Conservation (phyloP, 1,139 yeast species). For the Insectozyma bohioensis region DNA sequence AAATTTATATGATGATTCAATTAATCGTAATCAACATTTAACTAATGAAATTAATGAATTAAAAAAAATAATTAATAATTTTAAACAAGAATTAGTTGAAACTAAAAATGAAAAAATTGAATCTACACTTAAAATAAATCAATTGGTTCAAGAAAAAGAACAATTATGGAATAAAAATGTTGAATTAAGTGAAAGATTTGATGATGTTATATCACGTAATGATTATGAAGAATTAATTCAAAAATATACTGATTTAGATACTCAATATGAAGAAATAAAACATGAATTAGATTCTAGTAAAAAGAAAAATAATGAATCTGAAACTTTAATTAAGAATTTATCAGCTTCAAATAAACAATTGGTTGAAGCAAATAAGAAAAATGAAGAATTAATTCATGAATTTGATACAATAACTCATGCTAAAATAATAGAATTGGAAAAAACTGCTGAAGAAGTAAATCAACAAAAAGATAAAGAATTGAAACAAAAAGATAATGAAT, state of each 20-base stretch:
- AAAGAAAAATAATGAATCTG: too few species aligned
- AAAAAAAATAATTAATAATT: slow-evolving; percentile 22
- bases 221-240: slow-evolving; percentile 3
- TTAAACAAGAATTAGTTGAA: slow-evolving; percentile 11
- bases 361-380: too few species aligned
- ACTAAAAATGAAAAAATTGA: slow-evolving; percentile 23
- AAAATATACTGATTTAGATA: slow-evolving; percentile 2
- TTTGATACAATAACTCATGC: too few species aligned
- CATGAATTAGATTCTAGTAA: slow-evolving; percentile 4
- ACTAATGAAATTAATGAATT: slow-evolving; percentile 21
- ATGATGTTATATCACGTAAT: neutral
- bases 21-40: slow-evolving; percentile 18
- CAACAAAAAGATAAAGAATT: neutral
- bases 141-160: slow-evolving; percentile 15
- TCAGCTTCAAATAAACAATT: too few species aligned
- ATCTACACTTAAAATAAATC: slow-evolving; percentile 14
- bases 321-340: too few species aligned
- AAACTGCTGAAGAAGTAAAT: neutral
- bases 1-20: slow-evolving; percentile 14
- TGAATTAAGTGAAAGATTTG: slow-evolving; percentile 8
- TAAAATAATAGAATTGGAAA: too few species aligned
- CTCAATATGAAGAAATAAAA: slow-evolving; percentile 2
- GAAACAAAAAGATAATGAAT: neutral
- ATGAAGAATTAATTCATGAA: too few species aligned
- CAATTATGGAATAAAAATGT: slow-evolving; percentile 16